Evolutionary conservation across 768 basidiomycete genomes (phyloP).

Genomic region (Glaciozyma antarctica): DNA sequence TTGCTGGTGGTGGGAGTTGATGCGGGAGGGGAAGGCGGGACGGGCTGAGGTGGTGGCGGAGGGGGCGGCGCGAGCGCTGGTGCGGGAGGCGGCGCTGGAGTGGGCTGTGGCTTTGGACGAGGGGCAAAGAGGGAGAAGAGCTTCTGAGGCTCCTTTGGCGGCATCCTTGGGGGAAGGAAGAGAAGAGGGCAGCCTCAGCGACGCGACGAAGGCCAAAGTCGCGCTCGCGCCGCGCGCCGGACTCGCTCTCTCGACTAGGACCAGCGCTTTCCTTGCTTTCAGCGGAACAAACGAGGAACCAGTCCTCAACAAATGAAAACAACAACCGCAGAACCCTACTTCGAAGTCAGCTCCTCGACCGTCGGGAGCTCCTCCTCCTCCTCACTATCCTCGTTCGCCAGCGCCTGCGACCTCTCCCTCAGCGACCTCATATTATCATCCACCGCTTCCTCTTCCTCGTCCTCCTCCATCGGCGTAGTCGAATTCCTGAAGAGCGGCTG

Average conservation of each 20-base stretch:
- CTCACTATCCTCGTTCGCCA: neutral
- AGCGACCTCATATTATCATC: neutral
- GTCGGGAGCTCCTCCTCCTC: neutral
- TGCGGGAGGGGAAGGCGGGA: neutral
- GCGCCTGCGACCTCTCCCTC: too few relatives aligned
- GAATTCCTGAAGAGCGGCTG: neutral
- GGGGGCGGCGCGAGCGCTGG: neutral
- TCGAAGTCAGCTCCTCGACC: neutral
- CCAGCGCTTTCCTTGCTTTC: too few relatives aligned
- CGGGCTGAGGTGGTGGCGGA: neutral
- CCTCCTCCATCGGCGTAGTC: conserved; percentile 1
- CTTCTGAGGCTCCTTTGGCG: neutral
- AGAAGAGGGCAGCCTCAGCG: too few relatives aligned
- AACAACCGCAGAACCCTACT: too few relatives aligned
- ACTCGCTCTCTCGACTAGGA: too few relatives aligned
- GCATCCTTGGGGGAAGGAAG: too few relatives aligned
- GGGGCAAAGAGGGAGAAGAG: neutral
- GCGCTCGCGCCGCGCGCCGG: too few relatives aligned
- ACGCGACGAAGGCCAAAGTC: too few relatives aligned
- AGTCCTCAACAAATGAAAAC: too few relatives aligned
- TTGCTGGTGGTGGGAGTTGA: neutral
- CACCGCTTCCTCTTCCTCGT: neutral
- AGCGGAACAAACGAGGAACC: too few relatives aligned
- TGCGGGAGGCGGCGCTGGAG: neutral
- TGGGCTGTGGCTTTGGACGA: neutral